Evolutionary conservation across 148 eudicot genomes (phyloP), one percentile per base, ranked within the genome.

Genomic region (Heliamphora exappendiculata): DNA sequence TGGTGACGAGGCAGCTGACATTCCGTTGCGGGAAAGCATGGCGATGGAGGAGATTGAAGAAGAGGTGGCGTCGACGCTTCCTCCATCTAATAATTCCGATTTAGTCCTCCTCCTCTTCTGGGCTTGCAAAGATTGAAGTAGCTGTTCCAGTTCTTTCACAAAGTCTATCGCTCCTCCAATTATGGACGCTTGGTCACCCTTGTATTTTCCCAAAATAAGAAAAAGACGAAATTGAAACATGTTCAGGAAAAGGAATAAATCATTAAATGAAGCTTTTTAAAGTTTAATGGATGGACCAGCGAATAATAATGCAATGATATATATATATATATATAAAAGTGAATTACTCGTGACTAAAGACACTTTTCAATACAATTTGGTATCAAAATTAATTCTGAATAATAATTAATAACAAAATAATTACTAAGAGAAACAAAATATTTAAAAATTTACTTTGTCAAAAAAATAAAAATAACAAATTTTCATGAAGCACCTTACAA

Each of bases 101-200:
- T 82, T 77, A n/a, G n/a, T n/a, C 34, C 59, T 87, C 76, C 85
- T 81, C 77, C 78, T 82, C 77, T 85, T 88, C 42, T 86, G 81
- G 33, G 84, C 87, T 83, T 88, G 75, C 10, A 86, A 81, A 31
- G 87, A 75, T 81, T 87, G 80, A 1, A 86, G 79, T 12, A 88
- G 77, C 68, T 88, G 91, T 36, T 88, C 91, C 60, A 88, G 75
- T 75, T 88, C 88, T 44, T 87, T 88, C 59, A 88, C 89, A 69
- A 81, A 88, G 50, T 85, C 88, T 70, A 88, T 88, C 73, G 91
- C 91, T 53, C 89, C 91, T 62, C 89, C 91, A 78, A 88, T 78
- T 9, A 88, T 85, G 19, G 89, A 85, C 72, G 91, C 91, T 76
- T 88, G 91, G 79, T 88, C 91, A 73, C 91, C 89, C 91, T 88